phyloP scores from a whole-genome alignment of 352 stramenopile species.

The Phytophthora vignae region DNA sequence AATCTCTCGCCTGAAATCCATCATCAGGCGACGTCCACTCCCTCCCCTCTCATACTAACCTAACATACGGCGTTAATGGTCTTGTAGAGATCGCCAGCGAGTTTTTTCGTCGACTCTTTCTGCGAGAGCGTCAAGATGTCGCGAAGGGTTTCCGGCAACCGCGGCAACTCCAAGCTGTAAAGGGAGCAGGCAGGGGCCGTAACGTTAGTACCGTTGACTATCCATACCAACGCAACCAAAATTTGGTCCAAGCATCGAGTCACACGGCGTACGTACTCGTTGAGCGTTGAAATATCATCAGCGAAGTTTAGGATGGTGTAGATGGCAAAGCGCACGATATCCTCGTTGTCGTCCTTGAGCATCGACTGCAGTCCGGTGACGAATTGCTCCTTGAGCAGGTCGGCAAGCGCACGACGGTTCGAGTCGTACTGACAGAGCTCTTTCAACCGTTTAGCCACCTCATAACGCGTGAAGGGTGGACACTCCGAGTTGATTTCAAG shows the following conservation, averaged over 20 bases:
- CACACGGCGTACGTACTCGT: constrained; percentile 43
- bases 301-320: constrained; percentile 78
- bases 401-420: constrained; percentile 57
- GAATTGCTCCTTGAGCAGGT: constrained; percentile 59
- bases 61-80: constrained; percentile 65
- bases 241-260: not conserved
- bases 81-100: constrained; percentile 71
- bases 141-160: constrained; percentile 65
- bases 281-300: constrained; percentile 53
- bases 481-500: constrained; percentile 64
- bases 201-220: too few relatives aligned
- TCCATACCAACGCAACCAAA: not conserved
- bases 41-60: constrained; percentile 25
- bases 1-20: constrained; percentile 28
- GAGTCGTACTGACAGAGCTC: constrained; percentile 66
- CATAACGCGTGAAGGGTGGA: constrained; percentile 64
- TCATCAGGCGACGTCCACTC: constrained; percentile 12
- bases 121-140: constrained; percentile 63
- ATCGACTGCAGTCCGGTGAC: constrained; percentile 61
- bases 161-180: constrained; percentile 60
- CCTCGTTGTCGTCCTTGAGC: constrained; percentile 75
- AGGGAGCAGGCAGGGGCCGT: not conserved
- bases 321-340: constrained; percentile 81
- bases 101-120: constrained; percentile 77
- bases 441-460: constrained; percentile 79